Evolutionary conservation across 2,329 filamentous ascomycete genomes (phyloP).

Genomic region (Plenodomus tracheiphilus): DNA sequence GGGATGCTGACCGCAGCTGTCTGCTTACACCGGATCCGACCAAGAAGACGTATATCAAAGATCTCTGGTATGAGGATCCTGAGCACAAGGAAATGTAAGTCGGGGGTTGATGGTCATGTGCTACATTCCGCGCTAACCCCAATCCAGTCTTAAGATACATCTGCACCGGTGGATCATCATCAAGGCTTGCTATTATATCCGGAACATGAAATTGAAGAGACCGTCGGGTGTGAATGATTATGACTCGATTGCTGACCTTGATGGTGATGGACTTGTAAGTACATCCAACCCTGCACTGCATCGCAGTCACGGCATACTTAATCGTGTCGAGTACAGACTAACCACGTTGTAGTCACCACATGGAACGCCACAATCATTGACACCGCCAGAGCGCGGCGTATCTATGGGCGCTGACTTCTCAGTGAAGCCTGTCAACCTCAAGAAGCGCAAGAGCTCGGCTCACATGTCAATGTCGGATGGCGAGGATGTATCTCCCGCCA

Average conservation of each 20-base stretch:
- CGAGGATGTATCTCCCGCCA: slow-evolving; percentile 24
- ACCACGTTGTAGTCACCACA: slow-evolving; percentile 32
- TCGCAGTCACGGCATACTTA: neutral
- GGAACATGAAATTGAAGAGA: slow-evolving; percentile 44
- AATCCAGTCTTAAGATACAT: slow-evolving; percentile 38
- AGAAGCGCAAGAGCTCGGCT: slow-evolving; percentile 42
- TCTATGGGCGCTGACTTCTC: slow-evolving; percentile 25
- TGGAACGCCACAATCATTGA: slow-evolving; percentile 32
- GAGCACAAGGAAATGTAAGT: slow-evolving; percentile 40
- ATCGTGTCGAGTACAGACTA: slow-evolving; percentile 11
- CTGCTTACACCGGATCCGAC: slow-evolving; percentile 35
- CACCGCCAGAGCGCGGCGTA: slow-evolving; percentile 26
- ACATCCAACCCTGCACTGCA: neutral
- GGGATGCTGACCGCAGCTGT: slow-evolving; percentile 37
- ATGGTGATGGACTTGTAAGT: slow-evolving; percentile 29
- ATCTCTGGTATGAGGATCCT: slow-evolving; percentile 37
- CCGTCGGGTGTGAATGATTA: slow-evolving; percentile 35
- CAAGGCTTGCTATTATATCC: slow-evolving; percentile 45
- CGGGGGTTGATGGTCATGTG: slow-evolving; percentile 6
- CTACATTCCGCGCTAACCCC: slow-evolving; percentile 11
- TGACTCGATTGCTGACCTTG: slow-evolving; percentile 36
- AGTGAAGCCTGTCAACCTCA: slow-evolving; percentile 26
- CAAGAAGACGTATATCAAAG: slow-evolving; percentile 42
- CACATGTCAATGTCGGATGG: slow-evolving; percentile 35
- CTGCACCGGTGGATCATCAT: slow-evolving; percentile 46